Evolutionary conservation across 257 asterid genomes (phyloP).

Genomic region (Petunia axillaris): DNA sequence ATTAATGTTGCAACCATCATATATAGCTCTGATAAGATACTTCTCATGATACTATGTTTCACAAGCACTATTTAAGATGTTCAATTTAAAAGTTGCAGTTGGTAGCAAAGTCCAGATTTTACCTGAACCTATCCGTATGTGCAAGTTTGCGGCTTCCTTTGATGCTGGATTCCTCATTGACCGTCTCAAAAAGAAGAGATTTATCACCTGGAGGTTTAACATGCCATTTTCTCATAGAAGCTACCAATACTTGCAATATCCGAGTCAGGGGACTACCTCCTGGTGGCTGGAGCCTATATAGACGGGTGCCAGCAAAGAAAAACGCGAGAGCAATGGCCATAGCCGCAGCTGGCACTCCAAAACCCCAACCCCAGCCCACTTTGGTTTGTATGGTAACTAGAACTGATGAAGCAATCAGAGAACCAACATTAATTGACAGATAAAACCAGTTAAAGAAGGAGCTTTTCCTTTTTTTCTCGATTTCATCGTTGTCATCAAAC

Average conservation of each 20-base stretch:
- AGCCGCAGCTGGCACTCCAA: constrained; percentile 49
- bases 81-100: too few species aligned
- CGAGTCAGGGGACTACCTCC: constrained; percentile 85
- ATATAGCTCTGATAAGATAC: too few species aligned
- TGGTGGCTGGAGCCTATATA: constrained; percentile 67
- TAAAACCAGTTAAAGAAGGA: constrained; percentile 44
- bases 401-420: constrained; percentile 73
- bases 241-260: constrained; percentile 67
- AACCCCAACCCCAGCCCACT: constrained; percentile 61
- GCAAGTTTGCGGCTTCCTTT: constrained; percentile 71
- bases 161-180: constrained; percentile 51
- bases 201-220: constrained; percentile 54
- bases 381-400: constrained; percentile 84
- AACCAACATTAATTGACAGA: constrained; percentile 76
- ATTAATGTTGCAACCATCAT: too few species aligned
- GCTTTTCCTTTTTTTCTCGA: too few species aligned
- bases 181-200: constrained; percentile 65
- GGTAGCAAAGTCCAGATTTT: neutral
- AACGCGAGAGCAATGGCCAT: constrained; percentile 72
- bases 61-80: too few species aligned
- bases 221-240: constrained; percentile 40
- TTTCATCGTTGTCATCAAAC: too few species aligned
- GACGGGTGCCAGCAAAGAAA: constrained; percentile 58
- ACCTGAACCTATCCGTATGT: constrained; percentile 75
- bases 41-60: neutral